Evolutionary conservation across 2,329 filamentous ascomycete species (phyloP), one percentile per base, ranked within the genome.

Genomic region (Daldinia eschscholtzii): DNA sequence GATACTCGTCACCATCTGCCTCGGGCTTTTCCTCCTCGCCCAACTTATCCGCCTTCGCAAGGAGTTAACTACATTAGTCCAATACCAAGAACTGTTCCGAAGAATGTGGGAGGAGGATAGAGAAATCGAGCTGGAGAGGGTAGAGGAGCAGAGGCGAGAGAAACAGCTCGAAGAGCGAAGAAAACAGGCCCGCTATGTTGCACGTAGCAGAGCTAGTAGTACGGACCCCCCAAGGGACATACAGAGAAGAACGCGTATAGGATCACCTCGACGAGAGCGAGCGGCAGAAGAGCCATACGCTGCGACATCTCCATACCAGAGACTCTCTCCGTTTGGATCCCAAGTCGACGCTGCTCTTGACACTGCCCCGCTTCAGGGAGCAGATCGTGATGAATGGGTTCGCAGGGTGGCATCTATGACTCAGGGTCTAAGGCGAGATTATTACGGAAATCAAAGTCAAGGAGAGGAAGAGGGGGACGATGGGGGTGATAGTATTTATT

Each of bases 101-200:
- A 35, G n/a, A 13, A 73, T 76, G 72, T 76, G 73, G 75, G 55
- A 62, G 0, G 70, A 76, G n/a, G 74, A 74, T 26, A 68, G 58
- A 30, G 46, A n/a, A 13, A 59, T 55, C 1, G 65, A 73, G 1
- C 10, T 39, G n/a, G 41, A 50, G n/a, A 37, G 57, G 7, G 12
- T 64, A 9, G 46, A 64, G 1, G 50, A 70, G 6, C 26, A 68
- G 23, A 60, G 33, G 10, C 56, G 41, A 13, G 57, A 65, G n/a
- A 63, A 41, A 20, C n/a, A 56, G 9, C 4, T 44, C 9, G 57
- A 52, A 15, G 68, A 46, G 20, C 53, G 20, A 9, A 26, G 46
- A 30, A 52, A 26, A 33, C 46, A 52, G 15, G 46, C 46, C 4
- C 46, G 46, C 13, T 30, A 7, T 7, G 26, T 26, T 6, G 46